These are phyloP conservation scores for Choanephora cucurbitarum DNA, from an alignment of 371 early-diverging fungal species.

Conservation along the genomic window DNA sequence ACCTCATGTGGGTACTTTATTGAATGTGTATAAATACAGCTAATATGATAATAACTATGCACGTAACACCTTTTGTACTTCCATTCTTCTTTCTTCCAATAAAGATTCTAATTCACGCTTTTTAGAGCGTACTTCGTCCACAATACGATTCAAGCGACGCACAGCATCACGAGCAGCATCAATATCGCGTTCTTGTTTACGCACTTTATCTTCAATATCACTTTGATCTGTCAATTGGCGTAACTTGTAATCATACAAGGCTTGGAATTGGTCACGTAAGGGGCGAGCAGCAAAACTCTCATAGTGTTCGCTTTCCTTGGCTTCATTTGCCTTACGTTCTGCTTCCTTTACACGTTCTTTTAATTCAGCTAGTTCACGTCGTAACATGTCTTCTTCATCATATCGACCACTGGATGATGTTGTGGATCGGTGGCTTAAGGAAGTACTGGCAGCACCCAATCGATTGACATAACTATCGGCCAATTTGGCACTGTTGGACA, in stretches of 20 bases:
- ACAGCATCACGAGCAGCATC: constrained; percentile 54
- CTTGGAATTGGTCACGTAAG: constrained; percentile 51
- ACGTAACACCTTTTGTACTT: constrained; percentile 30
- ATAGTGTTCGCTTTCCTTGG: constrained; percentile 28
- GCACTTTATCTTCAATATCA: constrained; percentile 48
- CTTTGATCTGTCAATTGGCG: constrained; percentile 51
- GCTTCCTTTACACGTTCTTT: constrained; percentile 47
- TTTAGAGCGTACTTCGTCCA: constrained; percentile 49
- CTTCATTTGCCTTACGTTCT: constrained; percentile 30
- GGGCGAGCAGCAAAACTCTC: constrained; percentile 49
- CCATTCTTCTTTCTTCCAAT: constrained; percentile 32
- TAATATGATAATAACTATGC: constrained; percentile 23
- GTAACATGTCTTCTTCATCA: constrained; percentile 53
- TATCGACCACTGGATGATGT: constrained; percentile 32
- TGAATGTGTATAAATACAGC: not conserved
- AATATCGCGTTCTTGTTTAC: constrained; percentile 53
- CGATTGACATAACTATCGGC: constrained; percentile 57
- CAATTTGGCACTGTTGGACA: constrained; percentile 50
- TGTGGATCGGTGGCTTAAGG: constrained; percentile 43
- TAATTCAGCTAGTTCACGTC: constrained; percentile 44
- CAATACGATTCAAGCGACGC: constrained; percentile 46
- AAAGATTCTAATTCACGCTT: constrained; percentile 46
- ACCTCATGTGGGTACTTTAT: not conserved
- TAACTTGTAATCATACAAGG: constrained; percentile 52
- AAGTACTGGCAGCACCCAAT: constrained; percentile 53